Evolutionary conservation across 75 land plant genomes (phyloP).

Genomic region (Picea sitchensis): DNA sequence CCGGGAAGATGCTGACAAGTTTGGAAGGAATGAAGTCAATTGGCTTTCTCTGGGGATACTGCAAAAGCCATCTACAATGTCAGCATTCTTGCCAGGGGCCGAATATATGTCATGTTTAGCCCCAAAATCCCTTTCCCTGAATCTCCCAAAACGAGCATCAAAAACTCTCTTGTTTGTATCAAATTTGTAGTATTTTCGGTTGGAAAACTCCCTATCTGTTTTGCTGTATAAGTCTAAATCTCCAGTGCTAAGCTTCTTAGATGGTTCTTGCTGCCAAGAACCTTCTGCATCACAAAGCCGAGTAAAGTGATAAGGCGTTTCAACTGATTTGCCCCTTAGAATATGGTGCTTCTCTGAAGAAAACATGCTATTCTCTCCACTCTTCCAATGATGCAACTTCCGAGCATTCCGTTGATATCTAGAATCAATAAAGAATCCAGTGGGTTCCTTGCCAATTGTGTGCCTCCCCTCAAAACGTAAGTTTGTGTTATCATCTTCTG

Average conservation of each 20-base stretch:
- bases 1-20: not conserved
- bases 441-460: not conserved
- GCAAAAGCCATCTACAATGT: not conserved
- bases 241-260: not conserved
- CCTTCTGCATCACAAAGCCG: not conserved
- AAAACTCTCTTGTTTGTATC: not conserved
- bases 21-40: not conserved
- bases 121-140: not conserved
- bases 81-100: not conserved
- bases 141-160: not conserved
- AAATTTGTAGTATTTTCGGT: not conserved
- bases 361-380: not conserved
- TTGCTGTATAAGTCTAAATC: not conserved
- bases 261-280: not conserved
- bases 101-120: not conserved
- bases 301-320: not conserved
- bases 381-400: not conserved
- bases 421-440: not conserved
- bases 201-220: not conserved
- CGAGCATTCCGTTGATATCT: not conserved
- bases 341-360: not conserved
- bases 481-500: not conserved
- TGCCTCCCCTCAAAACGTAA: not conserved
- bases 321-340: not conserved
- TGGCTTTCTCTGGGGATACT: not conserved